These are phyloP conservation scores for Pseudonitzschia delicatissima DNA, from an alignment of 108 stramenopile genomes.

Conservation along the genomic window DNA sequence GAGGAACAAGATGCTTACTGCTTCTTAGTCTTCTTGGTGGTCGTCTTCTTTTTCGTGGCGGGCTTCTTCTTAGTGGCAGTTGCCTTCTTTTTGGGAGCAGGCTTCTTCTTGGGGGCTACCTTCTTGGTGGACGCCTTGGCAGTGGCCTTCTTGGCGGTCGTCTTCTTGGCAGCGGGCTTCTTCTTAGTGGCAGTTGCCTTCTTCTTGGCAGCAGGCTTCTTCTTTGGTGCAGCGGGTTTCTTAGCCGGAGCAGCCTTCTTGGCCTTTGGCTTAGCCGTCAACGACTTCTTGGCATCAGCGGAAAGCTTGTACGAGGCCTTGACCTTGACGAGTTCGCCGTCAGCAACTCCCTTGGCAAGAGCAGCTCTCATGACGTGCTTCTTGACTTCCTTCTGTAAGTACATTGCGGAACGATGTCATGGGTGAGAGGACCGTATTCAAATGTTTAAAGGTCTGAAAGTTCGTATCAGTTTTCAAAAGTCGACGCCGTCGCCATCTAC, in stretches of 20 bases:
- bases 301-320: constrained; percentile 76
- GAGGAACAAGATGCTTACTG: background rate
- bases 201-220: background rate
- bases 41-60: constrained; percentile 3
- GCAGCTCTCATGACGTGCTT: constrained; percentile 63
- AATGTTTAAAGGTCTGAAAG: constrained; percentile 8
- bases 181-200: background rate
- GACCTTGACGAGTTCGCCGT: constrained; percentile 59
- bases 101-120: constrained; percentile 26
- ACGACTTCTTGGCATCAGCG: constrained; percentile 57
- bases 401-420: background rate
- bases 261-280: constrained; percentile 37
- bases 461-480: background rate
- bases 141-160: background rate
- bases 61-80: constrained; percentile 25
- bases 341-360: constrained; percentile 60
- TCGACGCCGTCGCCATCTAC: constrained; percentile 9
- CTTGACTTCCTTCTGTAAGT: constrained; percentile 46
- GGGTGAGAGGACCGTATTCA: background rate
- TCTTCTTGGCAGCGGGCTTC: background rate
- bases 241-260: constrained; percentile 30
- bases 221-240: background rate
- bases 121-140: constrained; percentile 1
- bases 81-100: constrained; percentile 44
- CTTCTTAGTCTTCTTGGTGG: constrained; percentile 20